phyloP scores from a whole-genome alignment of 1,284 basidiomycete genomes.

The Malassezia restricta region DNA sequence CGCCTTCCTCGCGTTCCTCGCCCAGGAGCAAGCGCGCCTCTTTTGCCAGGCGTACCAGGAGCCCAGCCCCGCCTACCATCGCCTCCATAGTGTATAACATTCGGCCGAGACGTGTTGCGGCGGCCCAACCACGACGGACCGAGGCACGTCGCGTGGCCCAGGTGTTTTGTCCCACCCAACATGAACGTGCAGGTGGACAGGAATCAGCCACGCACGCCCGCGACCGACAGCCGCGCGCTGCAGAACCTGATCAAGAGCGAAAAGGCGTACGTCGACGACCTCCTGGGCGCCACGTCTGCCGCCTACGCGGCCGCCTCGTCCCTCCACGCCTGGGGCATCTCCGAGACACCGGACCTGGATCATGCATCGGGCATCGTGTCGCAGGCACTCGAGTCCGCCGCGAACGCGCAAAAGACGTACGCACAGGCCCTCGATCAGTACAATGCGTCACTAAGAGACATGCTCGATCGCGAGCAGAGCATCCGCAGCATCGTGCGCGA shows the following conservation, averaged over 20 bases:
- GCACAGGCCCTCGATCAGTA: slow-evolving; percentile 46
- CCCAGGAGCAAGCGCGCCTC: slow-evolving; percentile 55
- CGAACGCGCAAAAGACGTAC: slow-evolving; percentile 46
- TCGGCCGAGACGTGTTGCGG: not conserved
- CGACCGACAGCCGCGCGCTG: slow-evolving; percentile 46
- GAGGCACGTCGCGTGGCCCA: not conserved
- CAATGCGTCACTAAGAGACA: slow-evolving; percentile 47
- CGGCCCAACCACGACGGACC: not conserved
- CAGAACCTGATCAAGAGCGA: slow-evolving; percentile 47
- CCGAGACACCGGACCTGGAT: slow-evolving; percentile 43
- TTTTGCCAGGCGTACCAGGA: slow-evolving; percentile 64
- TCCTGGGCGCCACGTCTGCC: slow-evolving; percentile 22
- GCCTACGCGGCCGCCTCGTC: slow-evolving; percentile 41
- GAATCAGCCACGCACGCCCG: slow-evolving; percentile 34
- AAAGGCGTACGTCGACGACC: slow-evolving; percentile 41
- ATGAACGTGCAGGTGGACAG: slow-evolving; percentile 21
- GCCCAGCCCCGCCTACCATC: slow-evolving; percentile 61
- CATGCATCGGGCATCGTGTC: slow-evolving; percentile 44
- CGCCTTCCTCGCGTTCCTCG: slow-evolving; percentile 71
- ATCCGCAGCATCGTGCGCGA: slow-evolving; percentile 47
- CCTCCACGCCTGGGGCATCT: slow-evolving; percentile 47
- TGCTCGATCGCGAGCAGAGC: slow-evolving; percentile 47
- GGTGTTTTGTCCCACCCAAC: not conserved
- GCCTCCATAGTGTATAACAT: slow-evolving; percentile 47
- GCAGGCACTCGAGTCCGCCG: slow-evolving; percentile 39